A percentile compares a stretch with the other conserved stretches of the same genome.
Evolutionary conservation across 768 basidiomycete species (phyloP).

Genomic region (Megacollybia marginata): DNA sequence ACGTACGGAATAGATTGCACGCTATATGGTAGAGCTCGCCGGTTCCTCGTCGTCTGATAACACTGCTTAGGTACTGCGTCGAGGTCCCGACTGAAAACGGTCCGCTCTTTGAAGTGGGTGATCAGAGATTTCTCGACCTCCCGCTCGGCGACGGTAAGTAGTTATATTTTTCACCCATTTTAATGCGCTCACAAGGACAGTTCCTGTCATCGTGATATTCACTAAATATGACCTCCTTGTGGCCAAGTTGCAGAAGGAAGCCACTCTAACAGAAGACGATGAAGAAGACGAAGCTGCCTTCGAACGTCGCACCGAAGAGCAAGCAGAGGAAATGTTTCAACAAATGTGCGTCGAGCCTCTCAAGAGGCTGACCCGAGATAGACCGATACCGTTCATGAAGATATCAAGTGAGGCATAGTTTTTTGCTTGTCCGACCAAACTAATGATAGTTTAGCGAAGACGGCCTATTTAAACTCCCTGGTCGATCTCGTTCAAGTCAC

Average conservation of each 20-base stretch:
- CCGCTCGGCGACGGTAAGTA: constrained; percentile 13
- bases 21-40: constrained; percentile 18
- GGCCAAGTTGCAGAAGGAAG: constrained; percentile 1
- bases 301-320: not conserved
- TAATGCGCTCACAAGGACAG: constrained; percentile 6
- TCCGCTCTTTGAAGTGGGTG: constrained; percentile 17
- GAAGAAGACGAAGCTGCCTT: constrained; percentile 1
- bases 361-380: not conserved
- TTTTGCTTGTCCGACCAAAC: not conserved
- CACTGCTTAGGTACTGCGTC: constrained; percentile 19
- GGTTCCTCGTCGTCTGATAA: not conserved
- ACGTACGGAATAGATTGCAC: constrained; percentile 13
- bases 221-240: constrained; percentile 24
- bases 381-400: not conserved
- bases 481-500: not conserved
- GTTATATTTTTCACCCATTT: not conserved
- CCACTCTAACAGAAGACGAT: constrained; percentile 1
- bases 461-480: not conserved
- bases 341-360: constrained; percentile 1
- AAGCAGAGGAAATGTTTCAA: constrained; percentile 1
- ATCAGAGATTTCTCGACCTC: constrained; percentile 17
- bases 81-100: constrained; percentile 18
- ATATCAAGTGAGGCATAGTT: constrained; percentile 5
- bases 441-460: not conserved
- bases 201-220: constrained; percentile 25